Base-by-base conservation (phyloP, 1,139 yeast species). In the Hyphopichia khmerensis region DNA sequence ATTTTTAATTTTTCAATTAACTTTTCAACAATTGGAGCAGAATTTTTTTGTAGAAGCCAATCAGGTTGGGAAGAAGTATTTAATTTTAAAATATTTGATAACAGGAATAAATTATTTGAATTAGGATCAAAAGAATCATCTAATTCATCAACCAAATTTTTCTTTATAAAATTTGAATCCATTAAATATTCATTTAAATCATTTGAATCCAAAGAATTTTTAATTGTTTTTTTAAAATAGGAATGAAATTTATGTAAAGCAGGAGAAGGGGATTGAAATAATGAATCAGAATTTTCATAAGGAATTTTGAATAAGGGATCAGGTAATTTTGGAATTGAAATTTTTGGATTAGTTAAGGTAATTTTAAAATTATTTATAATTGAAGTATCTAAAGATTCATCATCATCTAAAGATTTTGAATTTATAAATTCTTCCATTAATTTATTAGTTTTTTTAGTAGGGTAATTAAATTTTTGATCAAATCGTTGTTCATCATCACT, bases 231-330 rank as follows among this genome's bases (percentile, higher is more conserved):
- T 47, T 54, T 60, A 43, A 62, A 56, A 51, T 58, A 61, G 2
- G 39, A 32, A 39, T 59, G 54, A 49, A 60, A 63, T 41, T 67
- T 64, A 13, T 56, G 57, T 11, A 59, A 49, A 0, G 70, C 65
- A 1, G 73, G 72, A 13, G 69, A 63, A 3, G 63, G 49, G 1
- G 68, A n/a, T n/a, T n/a, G n/a, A n/a, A n/a, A 52, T 27, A 55
- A 16, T 1, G 52, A 37, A 36, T 56, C 56, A 1, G 53, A 34
- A 19, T 46, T 43, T 4, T 37, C 32, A 5, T 5, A 21, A 6
- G 5, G 5, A 8, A 21, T 21, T 21, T 21, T 21, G 24, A 21
- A 21, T 6, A 21, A 21, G 8, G 1, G 46, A 17, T n/a, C 10
- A 7, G 31, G 18, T 10, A 32, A n/a, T 8, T 17, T 4, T 23